These are phyloP conservation scores for Rhytidhysteron rufulum DNA, from an alignment of 2,329 filamentous ascomycete species.

Conservation along the genomic window DNA sequence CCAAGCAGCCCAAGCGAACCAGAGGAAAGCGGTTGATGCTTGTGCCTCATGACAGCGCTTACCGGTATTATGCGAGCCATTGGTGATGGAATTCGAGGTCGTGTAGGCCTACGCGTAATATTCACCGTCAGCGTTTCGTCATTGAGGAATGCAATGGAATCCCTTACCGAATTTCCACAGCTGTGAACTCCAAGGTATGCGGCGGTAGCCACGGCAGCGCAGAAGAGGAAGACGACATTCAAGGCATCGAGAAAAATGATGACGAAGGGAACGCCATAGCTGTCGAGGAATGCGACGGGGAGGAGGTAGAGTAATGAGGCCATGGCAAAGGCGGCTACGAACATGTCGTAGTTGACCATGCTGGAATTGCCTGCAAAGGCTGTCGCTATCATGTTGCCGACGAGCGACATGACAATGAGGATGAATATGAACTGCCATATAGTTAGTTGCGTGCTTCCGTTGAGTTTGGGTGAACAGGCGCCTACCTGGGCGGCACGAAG, in stretches of 20 bases:
- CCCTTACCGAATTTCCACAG: conserved; percentile 58
- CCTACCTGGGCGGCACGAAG: conserved; percentile 41
- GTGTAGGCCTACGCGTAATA: conserved; percentile 37
- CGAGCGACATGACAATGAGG: conserved; percentile 57
- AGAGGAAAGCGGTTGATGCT: conserved; percentile 71
- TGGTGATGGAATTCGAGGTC: conserved; percentile 56
- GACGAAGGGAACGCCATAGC: conserved; percentile 50
- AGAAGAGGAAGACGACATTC: conserved; percentile 66
- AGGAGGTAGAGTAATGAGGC: conserved; percentile 62
- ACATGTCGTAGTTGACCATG: conserved; percentile 63
- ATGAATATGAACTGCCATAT: conserved; percentile 60
- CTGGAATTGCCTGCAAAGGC: conserved; percentile 52
- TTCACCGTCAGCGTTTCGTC: conserved; percentile 4
- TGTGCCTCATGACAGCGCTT: conserved; percentile 73
- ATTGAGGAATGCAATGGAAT: not conserved
- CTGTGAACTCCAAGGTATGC: conserved; percentile 66
- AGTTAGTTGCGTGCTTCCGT: too few relatives aligned
- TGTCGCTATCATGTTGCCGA: conserved; percentile 60
- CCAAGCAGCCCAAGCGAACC: conserved; percentile 69
- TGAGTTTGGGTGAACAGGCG: too few relatives aligned
- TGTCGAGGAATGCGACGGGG: conserved; percentile 52
- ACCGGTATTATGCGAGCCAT: conserved; percentile 55
- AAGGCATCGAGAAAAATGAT: conserved; percentile 56
- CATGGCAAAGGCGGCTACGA: conserved; percentile 64
- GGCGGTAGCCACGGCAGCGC: conserved; percentile 66